A percentile compares a stretch with the other conserved stretches of the same genome.
Conservation (phyloP, 2,329 filamentous ascomycete species). For the Hymenoscyphus scutula region DNA sequence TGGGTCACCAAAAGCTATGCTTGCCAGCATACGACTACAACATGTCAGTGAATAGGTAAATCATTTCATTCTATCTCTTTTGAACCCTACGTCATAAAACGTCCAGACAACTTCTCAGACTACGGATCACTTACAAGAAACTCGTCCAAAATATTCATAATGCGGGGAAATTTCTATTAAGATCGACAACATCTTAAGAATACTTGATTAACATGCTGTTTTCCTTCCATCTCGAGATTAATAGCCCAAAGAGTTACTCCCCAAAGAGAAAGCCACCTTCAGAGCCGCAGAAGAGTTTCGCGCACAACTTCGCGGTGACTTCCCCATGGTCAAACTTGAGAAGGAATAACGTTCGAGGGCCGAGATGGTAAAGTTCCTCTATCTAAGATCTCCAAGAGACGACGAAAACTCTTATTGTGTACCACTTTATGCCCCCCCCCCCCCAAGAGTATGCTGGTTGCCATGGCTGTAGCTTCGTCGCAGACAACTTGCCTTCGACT, state of each 20-base stretch:
- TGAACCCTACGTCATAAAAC: too few relatives aligned
- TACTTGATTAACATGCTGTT: not conserved
- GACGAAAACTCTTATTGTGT: slow-evolving; percentile 42
- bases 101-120: not conserved
- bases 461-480: slow-evolving; percentile 40
- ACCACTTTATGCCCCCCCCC: slow-evolving; percentile 48
- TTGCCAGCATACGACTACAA: too few relatives aligned
- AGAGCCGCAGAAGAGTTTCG: slow-evolving; percentile 35
- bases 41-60: too few relatives aligned
- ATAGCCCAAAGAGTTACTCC: slow-evolving; percentile 39
- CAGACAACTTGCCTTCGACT: slow-evolving; percentile 42
- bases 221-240: slow-evolving; percentile 33
- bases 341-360: slow-evolving; percentile 18
- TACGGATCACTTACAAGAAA: not conserved
- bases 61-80: too few relatives aligned
- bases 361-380: slow-evolving; percentile 33
- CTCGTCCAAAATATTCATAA: slow-evolving; percentile 5
- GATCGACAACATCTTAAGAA: not conserved
- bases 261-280: slow-evolving; percentile 39
- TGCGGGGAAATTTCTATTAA: slow-evolving; percentile 26
- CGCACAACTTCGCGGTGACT: slow-evolving; percentile 34
- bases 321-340: slow-evolving; percentile 34
- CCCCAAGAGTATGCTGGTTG: slow-evolving; percentile 39
- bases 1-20: too few relatives aligned
- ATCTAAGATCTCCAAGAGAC: slow-evolving; percentile 37